Evolutionary conservation across 441 rosid genomes (phyloP).

Genomic region (Pelargonium australe): DNA sequence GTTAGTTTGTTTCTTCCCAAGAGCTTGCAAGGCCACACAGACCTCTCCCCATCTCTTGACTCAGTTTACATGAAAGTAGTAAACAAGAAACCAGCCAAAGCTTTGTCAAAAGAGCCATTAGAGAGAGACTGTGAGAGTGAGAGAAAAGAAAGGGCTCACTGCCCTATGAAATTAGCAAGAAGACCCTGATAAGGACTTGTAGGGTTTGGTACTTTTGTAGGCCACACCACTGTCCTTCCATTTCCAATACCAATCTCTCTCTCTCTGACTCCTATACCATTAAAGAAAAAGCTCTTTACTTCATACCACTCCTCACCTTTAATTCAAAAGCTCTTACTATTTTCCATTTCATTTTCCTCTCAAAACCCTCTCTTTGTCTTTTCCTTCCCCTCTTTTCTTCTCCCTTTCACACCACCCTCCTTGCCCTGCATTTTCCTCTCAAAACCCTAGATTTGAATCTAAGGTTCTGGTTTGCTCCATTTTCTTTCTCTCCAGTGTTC

Average conservation of each 20-base stretch:
- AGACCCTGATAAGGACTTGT: slow-evolving; percentile 4
- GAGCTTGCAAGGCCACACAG: neutral
- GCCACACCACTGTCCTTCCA: slow-evolving; percentile 6
- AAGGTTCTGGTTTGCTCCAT: slow-evolving; percentile 27
- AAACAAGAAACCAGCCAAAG: slow-evolving; percentile 3
- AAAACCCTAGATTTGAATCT: slow-evolving; percentile 61
- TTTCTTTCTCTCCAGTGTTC: neutral
- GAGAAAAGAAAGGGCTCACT: neutral
- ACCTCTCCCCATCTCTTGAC: neutral
- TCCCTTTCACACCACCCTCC: slow-evolving; percentile 20
- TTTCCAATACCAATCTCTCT: slow-evolving; percentile 1
- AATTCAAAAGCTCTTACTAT: slow-evolving; percentile 28
- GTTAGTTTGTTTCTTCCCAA: neutral
- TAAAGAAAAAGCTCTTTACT: slow-evolving; percentile 25
- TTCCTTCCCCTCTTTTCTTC: slow-evolving; percentile 14
- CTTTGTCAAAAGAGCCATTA: neutral
- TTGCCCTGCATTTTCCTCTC: slow-evolving; percentile 36
- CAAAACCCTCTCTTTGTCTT: slow-evolving; percentile 22
- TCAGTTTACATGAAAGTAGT: neutral
- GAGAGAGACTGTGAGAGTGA: neutral
- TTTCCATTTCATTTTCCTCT: slow-evolving; percentile 26
- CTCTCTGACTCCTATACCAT: slow-evolving; percentile 5
- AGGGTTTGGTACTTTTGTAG: slow-evolving; percentile 8
- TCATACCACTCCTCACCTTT: slow-evolving; percentile 23
- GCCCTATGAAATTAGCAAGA: slow-evolving; percentile 1